Percentiles rank a stretch among this genome's conserved stretches.
phyloP scores from a whole-genome alignment of 2,329 filamentous ascomycete species.

The Xylariaceae sp. region DNA sequence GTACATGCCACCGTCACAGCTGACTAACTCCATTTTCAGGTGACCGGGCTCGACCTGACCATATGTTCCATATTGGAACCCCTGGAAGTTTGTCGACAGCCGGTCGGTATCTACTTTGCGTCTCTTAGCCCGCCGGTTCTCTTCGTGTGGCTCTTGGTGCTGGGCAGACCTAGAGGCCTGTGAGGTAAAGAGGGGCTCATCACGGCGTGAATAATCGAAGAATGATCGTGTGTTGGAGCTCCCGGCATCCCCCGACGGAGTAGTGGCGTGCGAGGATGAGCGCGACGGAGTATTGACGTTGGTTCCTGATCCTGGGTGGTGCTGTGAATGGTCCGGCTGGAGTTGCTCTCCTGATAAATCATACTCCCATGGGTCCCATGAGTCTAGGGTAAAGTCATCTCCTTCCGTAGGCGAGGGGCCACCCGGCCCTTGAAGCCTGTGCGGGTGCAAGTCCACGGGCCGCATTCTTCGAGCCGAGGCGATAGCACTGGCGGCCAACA shows the following conservation, averaged over 20 bases:
- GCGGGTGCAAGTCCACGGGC: slow-evolving; percentile 17
- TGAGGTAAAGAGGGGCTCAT: slow-evolving; percentile 23
- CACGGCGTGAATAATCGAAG: slow-evolving; percentile 21
- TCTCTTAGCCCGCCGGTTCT: slow-evolving; percentile 54
- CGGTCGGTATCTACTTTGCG: slow-evolving; percentile 65
- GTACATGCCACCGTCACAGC: slow-evolving; percentile 77
- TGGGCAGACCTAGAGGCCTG: slow-evolving; percentile 18
- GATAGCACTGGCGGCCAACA: slow-evolving; percentile 20
- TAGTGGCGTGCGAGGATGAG: slow-evolving; percentile 11
- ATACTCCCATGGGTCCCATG: slow-evolving; percentile 16
- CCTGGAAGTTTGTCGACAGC: slow-evolving; percentile 42
- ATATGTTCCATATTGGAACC: slow-evolving; percentile 76
- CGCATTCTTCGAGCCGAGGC: slow-evolving; percentile 19
- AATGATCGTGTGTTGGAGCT: slow-evolving; percentile 23
- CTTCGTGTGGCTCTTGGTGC: slow-evolving; percentile 21
- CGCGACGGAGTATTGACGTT: slow-evolving; percentile 10
- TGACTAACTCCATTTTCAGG: slow-evolving; percentile 80
- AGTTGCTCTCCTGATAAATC: slow-evolving; percentile 4
- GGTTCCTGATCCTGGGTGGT: slow-evolving; percentile 11
- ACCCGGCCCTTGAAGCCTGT: slow-evolving; percentile 14
- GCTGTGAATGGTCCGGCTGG: slow-evolving; percentile 11
- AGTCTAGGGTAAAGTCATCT: slow-evolving; percentile 11
- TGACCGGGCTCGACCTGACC: slow-evolving; percentile 81
- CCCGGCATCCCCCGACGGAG: slow-evolving; percentile 18
- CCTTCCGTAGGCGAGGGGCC: too few species aligned